phyloP scores from a whole-genome alignment of 1,139 yeast genomes.

The Nakaseomyces delphensis region DNA sequence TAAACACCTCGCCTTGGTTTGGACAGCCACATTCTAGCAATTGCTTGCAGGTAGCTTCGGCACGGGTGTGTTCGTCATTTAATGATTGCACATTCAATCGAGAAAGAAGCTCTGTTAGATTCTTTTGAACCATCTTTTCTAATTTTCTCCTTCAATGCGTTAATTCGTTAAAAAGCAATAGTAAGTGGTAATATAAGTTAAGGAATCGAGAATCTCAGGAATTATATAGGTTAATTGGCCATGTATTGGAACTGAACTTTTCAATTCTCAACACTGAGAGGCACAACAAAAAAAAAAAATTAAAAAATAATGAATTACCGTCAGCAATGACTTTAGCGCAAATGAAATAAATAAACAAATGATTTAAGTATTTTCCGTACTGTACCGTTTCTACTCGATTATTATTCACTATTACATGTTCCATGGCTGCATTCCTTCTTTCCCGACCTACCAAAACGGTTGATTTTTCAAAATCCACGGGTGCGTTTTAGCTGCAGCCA shows the following conservation, averaged over 20 bases:
- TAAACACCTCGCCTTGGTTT: slow-evolving; percentile 37
- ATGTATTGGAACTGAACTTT: no score
- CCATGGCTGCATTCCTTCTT: neutral
- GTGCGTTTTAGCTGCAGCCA: slow-evolving; percentile 57
- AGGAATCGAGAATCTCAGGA: no score
- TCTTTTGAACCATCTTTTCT: slow-evolving; percentile 24
- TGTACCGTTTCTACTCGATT: no score
- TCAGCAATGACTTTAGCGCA: no score
- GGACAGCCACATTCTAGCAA: slow-evolving; percentile 36
- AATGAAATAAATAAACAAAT: no score
- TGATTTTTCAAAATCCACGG: slow-evolving; percentile 74
- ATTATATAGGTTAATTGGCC: neutral
- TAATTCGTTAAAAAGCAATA: no score
- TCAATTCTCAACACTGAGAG: no score
- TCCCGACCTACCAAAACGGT: slow-evolving; percentile 37
- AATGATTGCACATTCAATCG: slow-evolving; percentile 40
- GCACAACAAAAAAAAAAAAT: no score
- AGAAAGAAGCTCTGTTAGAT: slow-evolving; percentile 38
- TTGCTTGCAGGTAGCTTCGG: slow-evolving; percentile 37
- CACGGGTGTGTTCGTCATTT: slow-evolving; percentile 41
- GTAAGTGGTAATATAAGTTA: no score
- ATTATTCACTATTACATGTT: neutral
- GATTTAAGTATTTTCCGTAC: no score
- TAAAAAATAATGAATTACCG: no score
- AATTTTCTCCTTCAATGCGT: no score